phyloP scores from a whole-genome alignment of 2,329 filamentous ascomycete species.

The Magnaporthiopsis incrustans region DNA sequence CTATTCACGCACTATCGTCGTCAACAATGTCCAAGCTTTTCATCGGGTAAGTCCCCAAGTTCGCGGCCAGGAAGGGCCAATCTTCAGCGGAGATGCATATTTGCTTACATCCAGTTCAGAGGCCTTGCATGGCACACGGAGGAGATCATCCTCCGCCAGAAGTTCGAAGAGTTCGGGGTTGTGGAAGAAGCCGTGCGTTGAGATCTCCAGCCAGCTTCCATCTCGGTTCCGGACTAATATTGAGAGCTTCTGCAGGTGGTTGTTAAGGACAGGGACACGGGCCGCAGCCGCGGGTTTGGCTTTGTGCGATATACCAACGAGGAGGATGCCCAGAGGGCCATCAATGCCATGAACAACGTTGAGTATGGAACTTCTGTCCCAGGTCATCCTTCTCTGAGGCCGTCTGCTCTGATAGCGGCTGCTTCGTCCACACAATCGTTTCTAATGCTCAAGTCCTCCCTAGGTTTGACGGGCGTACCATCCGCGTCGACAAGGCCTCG shows the following conservation, averaged over 20 bases:
- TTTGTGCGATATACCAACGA: slow-evolving; percentile 86
- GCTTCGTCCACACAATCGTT: background rate
- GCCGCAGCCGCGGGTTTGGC: slow-evolving; percentile 92
- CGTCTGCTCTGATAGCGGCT: background rate
- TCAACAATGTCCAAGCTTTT: slow-evolving; percentile 82
- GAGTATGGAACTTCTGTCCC: slow-evolving; percentile 54
- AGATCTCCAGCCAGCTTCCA: background rate
- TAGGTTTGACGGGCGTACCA: slow-evolving; percentile 88
- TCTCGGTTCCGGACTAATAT: background rate
- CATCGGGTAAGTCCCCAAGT: slow-evolving; percentile 62
- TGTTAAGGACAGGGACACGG: slow-evolving; percentile 94
- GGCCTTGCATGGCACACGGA: slow-evolving; percentile 99
- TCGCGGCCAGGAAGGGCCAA: background rate
- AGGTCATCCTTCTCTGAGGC: slow-evolving; percentile 4
- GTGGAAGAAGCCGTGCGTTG: slow-evolving; percentile 90
- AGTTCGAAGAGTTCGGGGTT: slow-evolving; percentile 85
- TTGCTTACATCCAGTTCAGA: slow-evolving; percentile 37
- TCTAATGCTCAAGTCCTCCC: background rate
- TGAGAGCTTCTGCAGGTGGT: slow-evolving; percentile 60
- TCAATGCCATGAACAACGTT: slow-evolving; percentile 74
- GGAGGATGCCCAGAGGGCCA: slow-evolving; percentile 67
- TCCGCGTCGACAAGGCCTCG: slow-evolving; percentile 92
- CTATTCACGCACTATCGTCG: background rate
- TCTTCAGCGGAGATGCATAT: background rate
- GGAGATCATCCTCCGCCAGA: slow-evolving; percentile 74